Evolutionary conservation across 495 filamentous ascomycete species (phyloP), one percentile per base, ranked within the genome.

Genomic region (Staphylotrichum longicolle): DNA sequence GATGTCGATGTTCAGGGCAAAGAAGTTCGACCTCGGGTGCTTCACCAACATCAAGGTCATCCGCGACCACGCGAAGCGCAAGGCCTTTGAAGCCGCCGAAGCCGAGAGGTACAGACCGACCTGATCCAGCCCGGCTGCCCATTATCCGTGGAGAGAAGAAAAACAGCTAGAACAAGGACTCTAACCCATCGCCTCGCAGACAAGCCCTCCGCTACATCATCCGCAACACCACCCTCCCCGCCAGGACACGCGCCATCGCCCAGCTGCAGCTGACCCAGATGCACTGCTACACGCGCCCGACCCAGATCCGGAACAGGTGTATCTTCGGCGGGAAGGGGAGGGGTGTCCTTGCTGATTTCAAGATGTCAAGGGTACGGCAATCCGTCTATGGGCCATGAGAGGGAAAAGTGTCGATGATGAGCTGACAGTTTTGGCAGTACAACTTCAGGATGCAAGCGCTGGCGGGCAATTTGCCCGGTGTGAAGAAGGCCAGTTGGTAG

Each of bases 201-300:
- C 94, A 98, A 89, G 94, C 95, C 34, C 88, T 98, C 52, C 89
- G 94, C 65, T 97, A 96, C 76, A 85, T 95, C 65, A 88, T 96
- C 74, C 91, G 88, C 72, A 98, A 98, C 75, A 93, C 92, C 33
- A 86, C 84, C 9, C 87, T 98, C 20, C 87, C 92, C 7, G 79
- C 84, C 52, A 86, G 93, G 64, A 85, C 85, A 32, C 86, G 94
- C 63, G 91, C 90, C 57, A 88, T 91, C 71, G 94, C 95, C 44
- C 93, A 97, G 78, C 81, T 98, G 34, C 86, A 97, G 75, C 83
- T 98, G 54, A 86, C 90, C 9, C 86, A 92, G 75, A 98, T 97
- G 95, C 90, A 96, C 76, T 81, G 83, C 80, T 96, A 96, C 75
- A 98, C 95, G 12, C 83, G 91, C 50, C 83, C 89, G 33, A 97